Conservation (phyloP, 352 stramenopile genomes). For the Phytophthora syringae region DNA sequence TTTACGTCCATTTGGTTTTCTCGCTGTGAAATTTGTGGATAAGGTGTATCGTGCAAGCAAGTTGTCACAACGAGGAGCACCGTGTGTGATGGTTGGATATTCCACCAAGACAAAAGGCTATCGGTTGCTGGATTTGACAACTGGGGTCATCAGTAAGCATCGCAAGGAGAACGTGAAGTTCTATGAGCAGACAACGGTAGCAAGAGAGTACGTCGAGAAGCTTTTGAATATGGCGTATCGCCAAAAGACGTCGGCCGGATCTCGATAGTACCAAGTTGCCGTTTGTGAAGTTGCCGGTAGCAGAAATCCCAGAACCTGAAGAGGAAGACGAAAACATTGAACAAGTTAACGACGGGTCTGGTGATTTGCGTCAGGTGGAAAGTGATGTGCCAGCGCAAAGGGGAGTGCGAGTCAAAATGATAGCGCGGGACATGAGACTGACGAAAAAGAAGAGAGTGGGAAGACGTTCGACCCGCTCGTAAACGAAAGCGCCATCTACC, state of each 20-base stretch:
- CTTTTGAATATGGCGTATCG: constrained; percentile 13
- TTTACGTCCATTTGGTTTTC: constrained; percentile 10
- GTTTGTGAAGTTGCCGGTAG: constrained; percentile 6
- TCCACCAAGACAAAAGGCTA: constrained; percentile 5
- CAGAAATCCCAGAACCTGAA: not conserved
- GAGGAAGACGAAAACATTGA: not conserved
- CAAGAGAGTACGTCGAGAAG: not conserved
- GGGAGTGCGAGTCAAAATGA: too few relatives aligned
- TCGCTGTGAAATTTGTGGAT: constrained; percentile 16
- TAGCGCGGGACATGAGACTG: not conserved
- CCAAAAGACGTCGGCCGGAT: not conserved
- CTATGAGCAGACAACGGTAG: constrained; percentile 9
- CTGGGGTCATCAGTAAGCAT: constrained; percentile 7
- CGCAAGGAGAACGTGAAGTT: constrained; percentile 16
- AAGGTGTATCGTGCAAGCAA: constrained; percentile 11
- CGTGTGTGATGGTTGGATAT: constrained; percentile 4
- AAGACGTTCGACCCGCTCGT: too few relatives aligned
- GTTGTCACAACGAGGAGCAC: constrained; percentile 6
- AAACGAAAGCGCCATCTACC: constrained; percentile 13
- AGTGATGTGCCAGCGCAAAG: not conserved
- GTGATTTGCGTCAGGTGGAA: too few relatives aligned
- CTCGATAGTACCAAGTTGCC: constrained; percentile 5
- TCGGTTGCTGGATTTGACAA: constrained; percentile 1
- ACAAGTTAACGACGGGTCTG: not conserved
- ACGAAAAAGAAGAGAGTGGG: constrained; percentile 15